These are phyloP conservation scores for Saturnispora zaruensis DNA, from an alignment of 805 yeast species.

Conservation along the genomic window DNA sequence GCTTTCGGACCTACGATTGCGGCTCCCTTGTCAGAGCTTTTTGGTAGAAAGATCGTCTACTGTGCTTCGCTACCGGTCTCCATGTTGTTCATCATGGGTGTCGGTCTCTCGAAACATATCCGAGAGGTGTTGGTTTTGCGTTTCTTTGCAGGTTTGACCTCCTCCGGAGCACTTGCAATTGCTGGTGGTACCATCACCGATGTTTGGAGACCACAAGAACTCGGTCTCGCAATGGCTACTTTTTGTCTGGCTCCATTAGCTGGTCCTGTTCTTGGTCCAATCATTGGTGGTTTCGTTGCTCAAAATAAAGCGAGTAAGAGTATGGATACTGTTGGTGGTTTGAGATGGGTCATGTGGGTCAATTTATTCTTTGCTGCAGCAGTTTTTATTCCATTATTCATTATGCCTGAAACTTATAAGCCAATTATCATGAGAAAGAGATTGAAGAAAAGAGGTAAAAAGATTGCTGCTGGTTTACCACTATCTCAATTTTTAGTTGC, in stretches of 20 bases:
- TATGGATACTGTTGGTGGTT: slow-evolving; percentile 31
- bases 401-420: slow-evolving; percentile 65
- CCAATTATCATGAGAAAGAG: slow-evolving; percentile 53
- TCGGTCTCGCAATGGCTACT: slow-evolving; percentile 68
- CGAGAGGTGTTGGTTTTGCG: slow-evolving; percentile 56
- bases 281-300: slow-evolving; percentile 65
- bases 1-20: slow-evolving; percentile 63
- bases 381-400: slow-evolving; percentile 35
- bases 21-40: slow-evolving; percentile 64
- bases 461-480: slow-evolving; percentile 32
- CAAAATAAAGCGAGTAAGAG: slow-evolving; percentile 31
- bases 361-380: slow-evolving; percentile 60
- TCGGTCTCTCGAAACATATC: slow-evolving; percentile 56
- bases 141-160: slow-evolving; percentile 65
- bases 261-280: slow-evolving; percentile 75
- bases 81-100: slow-evolving; percentile 67
- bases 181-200: slow-evolving; percentile 82
- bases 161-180: slow-evolving; percentile 76
- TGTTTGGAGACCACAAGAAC: slow-evolving; percentile 56
- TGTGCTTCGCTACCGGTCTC: slow-evolving; percentile 51
- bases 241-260: slow-evolving; percentile 72
- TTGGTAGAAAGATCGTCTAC: slow-evolving; percentile 61
- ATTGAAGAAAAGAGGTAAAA: slow-evolving; percentile 52
- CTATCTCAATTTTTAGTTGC: slow-evolving; percentile 33
- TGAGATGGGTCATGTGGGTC: slow-evolving; percentile 71